Evolutionary conservation across 2,329 filamentous ascomycete species (phyloP).

Genomic region (Hypoxylon sp.): DNA sequence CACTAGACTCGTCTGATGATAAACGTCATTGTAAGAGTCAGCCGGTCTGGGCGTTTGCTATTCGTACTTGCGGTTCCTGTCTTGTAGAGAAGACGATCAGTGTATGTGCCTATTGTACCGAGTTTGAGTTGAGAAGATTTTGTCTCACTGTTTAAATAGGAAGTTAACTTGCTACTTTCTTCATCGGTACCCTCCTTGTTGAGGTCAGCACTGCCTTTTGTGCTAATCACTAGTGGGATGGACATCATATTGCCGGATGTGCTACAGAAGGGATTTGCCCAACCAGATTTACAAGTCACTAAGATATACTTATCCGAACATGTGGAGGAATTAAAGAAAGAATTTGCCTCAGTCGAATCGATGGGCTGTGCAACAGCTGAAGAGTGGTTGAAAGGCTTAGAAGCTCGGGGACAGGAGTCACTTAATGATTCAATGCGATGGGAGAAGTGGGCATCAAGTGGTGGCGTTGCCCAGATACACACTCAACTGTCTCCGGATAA

Average conservation of each 20-base stretch:
- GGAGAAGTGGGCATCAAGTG: constrained; percentile 78
- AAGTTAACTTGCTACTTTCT: constrained; percentile 78
- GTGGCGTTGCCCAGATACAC: constrained; percentile 59
- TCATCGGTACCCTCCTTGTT: constrained; percentile 72
- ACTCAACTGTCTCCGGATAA: constrained; percentile 47
- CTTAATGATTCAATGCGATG: constrained; percentile 76
- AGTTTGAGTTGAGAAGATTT: constrained; percentile 16
- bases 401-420: constrained; percentile 71
- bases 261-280: constrained; percentile 66
- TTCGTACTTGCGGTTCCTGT: constrained; percentile 77
- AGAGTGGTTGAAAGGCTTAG: constrained; percentile 85
- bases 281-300: constrained; percentile 66
- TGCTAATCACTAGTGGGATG: constrained; percentile 73
- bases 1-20: constrained; percentile 53
- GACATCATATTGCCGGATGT: constrained; percentile 71
- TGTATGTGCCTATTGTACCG: constrained; percentile 62
- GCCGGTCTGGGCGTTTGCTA: constrained; percentile 79
- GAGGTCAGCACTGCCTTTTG: constrained; percentile 77
- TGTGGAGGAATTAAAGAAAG: constrained; percentile 72
- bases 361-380: constrained; percentile 78
- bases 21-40: constrained; percentile 72
- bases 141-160: constrained; percentile 64
- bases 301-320: constrained; percentile 78
- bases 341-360: constrained; percentile 75
- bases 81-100: constrained; percentile 73